These are phyloP conservation scores for Chrysanthemum seticuspe DNA, from an alignment of 129 eudicot species.

Conservation along the genomic window DNA sequence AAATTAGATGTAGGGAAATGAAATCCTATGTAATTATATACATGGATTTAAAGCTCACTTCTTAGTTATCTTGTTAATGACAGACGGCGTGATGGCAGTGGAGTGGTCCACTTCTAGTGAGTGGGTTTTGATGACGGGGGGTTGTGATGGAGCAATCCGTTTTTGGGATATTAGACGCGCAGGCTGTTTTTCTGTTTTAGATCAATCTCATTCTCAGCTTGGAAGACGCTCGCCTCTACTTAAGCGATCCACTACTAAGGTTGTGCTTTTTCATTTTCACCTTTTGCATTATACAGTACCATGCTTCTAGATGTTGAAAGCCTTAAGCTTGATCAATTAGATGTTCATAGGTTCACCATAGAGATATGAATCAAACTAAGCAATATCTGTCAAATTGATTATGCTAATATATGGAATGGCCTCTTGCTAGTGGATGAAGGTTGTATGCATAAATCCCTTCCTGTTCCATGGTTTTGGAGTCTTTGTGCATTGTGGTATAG, in stretches of 20 bases:
- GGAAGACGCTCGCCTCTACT: conserved; percentile 86
- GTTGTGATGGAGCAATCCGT: conserved; percentile 99
- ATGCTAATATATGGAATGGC: too few species aligned
- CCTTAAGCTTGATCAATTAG: background rate
- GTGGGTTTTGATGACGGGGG: conserved; percentile 94
- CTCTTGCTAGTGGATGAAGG: too few species aligned
- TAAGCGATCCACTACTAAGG: conserved; percentile 55
- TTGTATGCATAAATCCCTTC: too few species aligned
- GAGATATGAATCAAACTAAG: too few species aligned
- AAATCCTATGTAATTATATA: background rate
- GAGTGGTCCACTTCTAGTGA: conserved; percentile 98
- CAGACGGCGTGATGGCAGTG: conserved; percentile 95
- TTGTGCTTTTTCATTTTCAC: conserved; percentile 19
- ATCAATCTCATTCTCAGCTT: conserved; percentile 88
- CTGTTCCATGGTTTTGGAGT: too few species aligned
- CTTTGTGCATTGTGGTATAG: too few species aligned
- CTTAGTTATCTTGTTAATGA: conserved; percentile 19
- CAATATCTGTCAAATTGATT: too few species aligned
- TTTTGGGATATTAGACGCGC: conserved; percentile 98
- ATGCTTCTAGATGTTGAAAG: conserved; percentile 13
- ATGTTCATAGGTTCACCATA: too few species aligned
- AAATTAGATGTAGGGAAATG: too few species aligned
- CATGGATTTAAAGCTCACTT: background rate
- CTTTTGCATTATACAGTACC: background rate
- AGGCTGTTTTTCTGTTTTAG: conserved; percentile 87